Percentiles rank a stretch among this genome's conserved stretches.
These are phyloP conservation scores for Penicillium sp. DNA, from an alignment of 2,329 filamentous ascomycete genomes.

Conservation along the genomic window DNA sequence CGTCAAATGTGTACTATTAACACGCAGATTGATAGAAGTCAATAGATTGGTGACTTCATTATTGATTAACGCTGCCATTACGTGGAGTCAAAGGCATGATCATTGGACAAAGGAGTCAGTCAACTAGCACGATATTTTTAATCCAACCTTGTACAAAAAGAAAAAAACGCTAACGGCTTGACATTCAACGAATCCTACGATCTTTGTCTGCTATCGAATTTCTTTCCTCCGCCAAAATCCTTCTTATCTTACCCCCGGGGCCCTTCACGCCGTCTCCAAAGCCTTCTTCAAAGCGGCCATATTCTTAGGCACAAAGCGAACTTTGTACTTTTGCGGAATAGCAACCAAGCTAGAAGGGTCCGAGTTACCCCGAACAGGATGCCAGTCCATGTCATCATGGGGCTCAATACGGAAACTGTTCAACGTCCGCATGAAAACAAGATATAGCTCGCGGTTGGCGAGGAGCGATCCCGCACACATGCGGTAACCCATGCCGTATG, in stretches of 20 bases:
- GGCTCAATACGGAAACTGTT: constrained; percentile 56
- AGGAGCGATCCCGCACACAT: constrained; percentile 62
- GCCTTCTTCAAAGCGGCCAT: constrained; percentile 42
- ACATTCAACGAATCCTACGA: no score
- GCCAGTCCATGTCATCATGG: constrained; percentile 50
- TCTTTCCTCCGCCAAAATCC: no score
- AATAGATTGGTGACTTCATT: no score
- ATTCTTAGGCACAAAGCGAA: constrained; percentile 53
- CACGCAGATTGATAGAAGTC: neutral
- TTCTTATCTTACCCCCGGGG: no score
- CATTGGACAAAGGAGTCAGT: no score
- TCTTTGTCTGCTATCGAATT: no score
- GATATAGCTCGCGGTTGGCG: constrained; percentile 60
- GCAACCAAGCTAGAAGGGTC: constrained; percentile 59
- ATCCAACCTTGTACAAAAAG: no score
- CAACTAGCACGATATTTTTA: no score
- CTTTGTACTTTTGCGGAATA: constrained; percentile 54
- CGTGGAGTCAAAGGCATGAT: no score
- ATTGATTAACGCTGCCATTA: no score
- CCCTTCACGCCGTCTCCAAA: constrained; percentile 25
- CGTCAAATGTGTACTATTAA: constrained; percentile 34
- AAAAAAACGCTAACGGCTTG: no score
- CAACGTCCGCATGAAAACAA: constrained; percentile 57
- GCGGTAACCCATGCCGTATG: constrained; percentile 60
- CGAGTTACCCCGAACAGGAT: constrained; percentile 55